These are phyloP conservation scores for Tetraselmis chui DNA, from an alignment of 139 green algal species.

Conservation along the genomic window DNA sequence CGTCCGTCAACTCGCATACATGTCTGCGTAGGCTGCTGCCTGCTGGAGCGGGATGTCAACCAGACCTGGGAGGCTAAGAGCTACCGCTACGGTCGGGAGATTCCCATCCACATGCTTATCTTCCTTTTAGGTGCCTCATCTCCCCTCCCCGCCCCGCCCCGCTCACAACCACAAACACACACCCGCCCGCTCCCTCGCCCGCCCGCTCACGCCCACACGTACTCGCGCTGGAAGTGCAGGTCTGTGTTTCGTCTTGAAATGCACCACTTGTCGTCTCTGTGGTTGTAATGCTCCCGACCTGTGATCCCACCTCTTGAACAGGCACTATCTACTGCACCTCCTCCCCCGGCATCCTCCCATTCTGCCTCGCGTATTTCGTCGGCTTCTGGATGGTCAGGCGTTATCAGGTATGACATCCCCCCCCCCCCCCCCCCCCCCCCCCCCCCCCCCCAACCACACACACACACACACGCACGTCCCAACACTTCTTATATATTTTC, in stretches of 20 bases:
- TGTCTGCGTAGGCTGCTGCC: not conserved
- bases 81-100: conserved; percentile 1
- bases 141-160: not conserved
- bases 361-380: conserved; percentile 1
- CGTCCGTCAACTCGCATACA: too few relatives aligned
- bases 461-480: too few relatives aligned
- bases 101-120: conserved; percentile 1
- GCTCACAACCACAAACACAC: too few relatives aligned
- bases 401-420: not conserved
- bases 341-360: not conserved
- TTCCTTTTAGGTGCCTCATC: not conserved
- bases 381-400: not conserved
- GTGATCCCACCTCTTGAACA: not conserved
- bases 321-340: not conserved
- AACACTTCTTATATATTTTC: too few relatives aligned
- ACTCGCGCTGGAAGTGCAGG: too few relatives aligned
- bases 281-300: too few relatives aligned
- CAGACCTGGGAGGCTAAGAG: not conserved
- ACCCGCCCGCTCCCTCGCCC: too few relatives aligned
- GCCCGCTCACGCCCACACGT: too few relatives aligned
- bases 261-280: too few relatives aligned
- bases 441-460: not conserved
- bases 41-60: not conserved
- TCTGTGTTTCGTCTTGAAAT: too few relatives aligned
- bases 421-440: too few relatives aligned